Evolutionary conservation across 495 filamentous ascomycete species (phyloP), one percentile per base, ranked within the genome.

Genomic region (Lophiotrema nucula): DNA sequence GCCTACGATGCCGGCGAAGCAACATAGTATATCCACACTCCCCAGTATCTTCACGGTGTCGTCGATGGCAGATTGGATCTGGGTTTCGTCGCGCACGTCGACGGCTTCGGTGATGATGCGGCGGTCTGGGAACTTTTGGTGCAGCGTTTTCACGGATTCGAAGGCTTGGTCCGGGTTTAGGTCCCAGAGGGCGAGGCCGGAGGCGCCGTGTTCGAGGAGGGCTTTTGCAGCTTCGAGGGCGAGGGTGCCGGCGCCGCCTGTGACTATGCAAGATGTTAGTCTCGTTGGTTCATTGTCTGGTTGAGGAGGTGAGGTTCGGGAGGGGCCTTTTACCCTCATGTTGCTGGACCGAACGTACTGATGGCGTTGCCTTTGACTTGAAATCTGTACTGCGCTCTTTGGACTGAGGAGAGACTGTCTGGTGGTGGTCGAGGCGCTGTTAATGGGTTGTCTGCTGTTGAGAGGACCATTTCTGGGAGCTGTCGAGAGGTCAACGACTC

Each of bases 201-300:
- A 62, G 1, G 83, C 71, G 11, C 86, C 87, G 60, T 89, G 86
- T 66, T 90, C 87, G n/a, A 89, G 82, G 15, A 90, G 77, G 4
- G 85, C 86, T 3, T 77, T 75, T 2, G 78, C 77, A 10, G 78
- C 74, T 3, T 75, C 72, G 2, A 86, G 76, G 3, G 80, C 87
- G 6, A 90, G 76, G n/a, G 77, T 82, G 1, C 87, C 86, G 26
- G 83, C 78, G 43, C 87, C 86, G 18, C 87, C 87, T 22, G 87
- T 88, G 24, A 90, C 80, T 71, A 43, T 19, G 8, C 16, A 15
- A 0, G 24, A 25, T 19, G 16, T 61, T 48, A 60, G 62, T 8
- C n/a, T 35, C 31, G 8, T 35, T 35, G 8, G n/a, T 35, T n/a
- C 8, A 35, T 27, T 45, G 26, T 22, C 2, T 24, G 2, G n/a